Evolutionary conservation across 2,329 filamentous ascomycete species (phyloP), one percentile per base, ranked within the genome.

Genomic region (Taxawa tesnikishii): DNA sequence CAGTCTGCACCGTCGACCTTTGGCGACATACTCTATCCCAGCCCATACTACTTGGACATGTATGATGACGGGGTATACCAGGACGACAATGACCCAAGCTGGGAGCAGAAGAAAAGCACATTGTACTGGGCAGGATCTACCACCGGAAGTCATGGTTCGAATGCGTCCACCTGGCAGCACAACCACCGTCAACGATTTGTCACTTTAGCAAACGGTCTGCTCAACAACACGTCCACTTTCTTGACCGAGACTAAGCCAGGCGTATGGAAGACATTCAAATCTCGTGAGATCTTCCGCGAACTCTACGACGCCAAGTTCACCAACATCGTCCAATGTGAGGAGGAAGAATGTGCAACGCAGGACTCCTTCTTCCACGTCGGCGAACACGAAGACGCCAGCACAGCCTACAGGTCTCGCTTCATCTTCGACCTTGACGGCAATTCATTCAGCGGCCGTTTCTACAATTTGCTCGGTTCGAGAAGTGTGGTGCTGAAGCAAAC

Each of bases 81-180:
- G 3, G 43, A 49, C 0, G 17, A 37, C 0, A 28, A 52, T 3
- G 70, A 73, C 36, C 24, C 59, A 0, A 43, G 50, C 0, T 75
- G 69, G 68, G 47, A 62, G 1, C 28, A 53, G 5, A 76, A 75
- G 41, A 41, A 40, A 2, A 61, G 65, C 21, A 62, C 59, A 3
- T 43, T 74, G 0, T 75, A 74, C 45, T 75, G 71, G 72, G 60
- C 63, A 0, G 71, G 71, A 0, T 69, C 64, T 0, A 70, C 59
- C 0, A 73, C 70, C 0, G 71, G 70, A 3, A 67, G 60, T 0
- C 61, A 52, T 24, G 52, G 49, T 0, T 24, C 8, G 38, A 39
- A 1, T 45, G 51, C 7, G 39, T 47, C 2, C 33, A 45, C 19
- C 1, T 70, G 66, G 66, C 40, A 38, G 1, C 30, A 47, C 1